Evolutionary conservation across 306 rosid genomes (phyloP).

Genomic region (Pueraria montana): DNA sequence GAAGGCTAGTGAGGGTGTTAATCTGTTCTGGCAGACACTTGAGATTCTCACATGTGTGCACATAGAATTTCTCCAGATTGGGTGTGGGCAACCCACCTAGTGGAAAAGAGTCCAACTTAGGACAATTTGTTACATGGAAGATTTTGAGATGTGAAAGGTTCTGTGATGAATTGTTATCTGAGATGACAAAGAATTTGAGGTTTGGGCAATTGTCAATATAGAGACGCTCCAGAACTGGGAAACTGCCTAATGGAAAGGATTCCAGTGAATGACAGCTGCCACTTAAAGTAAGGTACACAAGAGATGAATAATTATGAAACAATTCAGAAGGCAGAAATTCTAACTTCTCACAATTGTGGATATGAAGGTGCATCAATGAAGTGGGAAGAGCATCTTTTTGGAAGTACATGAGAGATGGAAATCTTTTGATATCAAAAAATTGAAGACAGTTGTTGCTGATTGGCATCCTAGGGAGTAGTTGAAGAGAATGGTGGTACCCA

Average conservation of each 20-base stretch:
- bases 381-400: not conserved
- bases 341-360: not conserved
- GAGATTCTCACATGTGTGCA: not conserved
- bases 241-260: conserved; percentile 10
- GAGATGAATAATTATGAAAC: not conserved
- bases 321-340: not conserved
- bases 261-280: conserved; percentile 8
- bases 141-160: conserved; percentile 19
- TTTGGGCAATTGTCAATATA: not conserved
- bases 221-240: not conserved
- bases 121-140: conserved; percentile 11
- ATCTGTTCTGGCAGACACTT: not conserved
- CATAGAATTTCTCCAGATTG: not conserved
- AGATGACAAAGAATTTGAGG: not conserved
- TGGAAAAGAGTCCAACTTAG: not conserved
- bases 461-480: not conserved
- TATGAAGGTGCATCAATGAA: not conserved
- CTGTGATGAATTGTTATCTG: not conserved
- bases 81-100: conserved; percentile 3
- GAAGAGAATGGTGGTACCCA: not conserved
- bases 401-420: not conserved
- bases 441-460: not conserved
- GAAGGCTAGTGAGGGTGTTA: not conserved
- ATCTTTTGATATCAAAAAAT: not conserved
- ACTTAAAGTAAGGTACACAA: not conserved